Base-by-base conservation (phyloP, 176 grass and related monocot genomes). In the Secale cereale region DNA sequence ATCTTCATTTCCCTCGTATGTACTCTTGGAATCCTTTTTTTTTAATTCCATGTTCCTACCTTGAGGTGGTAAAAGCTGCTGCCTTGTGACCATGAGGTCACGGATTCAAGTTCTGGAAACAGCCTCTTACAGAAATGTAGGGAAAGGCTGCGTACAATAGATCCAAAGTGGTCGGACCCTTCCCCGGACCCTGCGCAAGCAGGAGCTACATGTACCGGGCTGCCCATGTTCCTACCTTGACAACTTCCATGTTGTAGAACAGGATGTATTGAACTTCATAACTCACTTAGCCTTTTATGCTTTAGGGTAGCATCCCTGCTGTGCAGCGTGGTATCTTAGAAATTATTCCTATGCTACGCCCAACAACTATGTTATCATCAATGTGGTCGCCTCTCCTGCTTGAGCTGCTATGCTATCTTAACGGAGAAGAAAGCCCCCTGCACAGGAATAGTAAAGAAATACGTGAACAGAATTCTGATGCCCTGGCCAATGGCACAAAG, bases 381-480 rank as follows among this genome's bases (percentile, higher is more conserved):
- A 92, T 94, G 91, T 98, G 97, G 97, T 68, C 86, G 12, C 88
- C 83, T 26, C 90, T 94, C 45, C 85, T 98, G 32, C 91, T 89
- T 64, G 97, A 94, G 65, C 86, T 98, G 8, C 87, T 98, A 81
- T 91, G 88, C 78, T 98, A 95, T 94, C 83, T 98, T 75, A 91
- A 91, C 66, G 91, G 88, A 81, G 90, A 85, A 30, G 91, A 92
- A 90, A 76, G 37, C 20, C 74, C 87, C 59, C 46, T 69, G 52
- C 86, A 94, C 69, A 94, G 81, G 91, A 78, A 83, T 67, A 83
- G 57, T 80, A 87, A 88, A 61, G 78, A 86, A 64, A 50, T 83
- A 62, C 82, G 88, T 22, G 74, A 83, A 72, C 86, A 33, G 62
- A 78, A 61, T 54, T 83, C 82, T 87, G 37, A 65, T 85, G 70